These are phyloP conservation scores for Ceratocystis papillata DNA, from an alignment of 2,329 filamentous ascomycete genomes.

Conservation along the genomic window DNA sequence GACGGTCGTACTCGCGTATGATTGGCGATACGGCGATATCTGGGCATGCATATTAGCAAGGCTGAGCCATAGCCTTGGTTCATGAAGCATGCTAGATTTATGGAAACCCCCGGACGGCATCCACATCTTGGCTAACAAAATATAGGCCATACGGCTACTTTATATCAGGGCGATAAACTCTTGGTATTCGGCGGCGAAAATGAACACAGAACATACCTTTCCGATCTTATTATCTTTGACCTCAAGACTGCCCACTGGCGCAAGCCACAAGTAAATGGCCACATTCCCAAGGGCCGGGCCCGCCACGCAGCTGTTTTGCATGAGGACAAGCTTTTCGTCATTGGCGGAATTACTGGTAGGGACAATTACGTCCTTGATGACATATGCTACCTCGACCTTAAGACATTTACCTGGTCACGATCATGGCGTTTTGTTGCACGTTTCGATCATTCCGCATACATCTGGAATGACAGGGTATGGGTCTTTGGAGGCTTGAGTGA, in stretches of 20 bases:
- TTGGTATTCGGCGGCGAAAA: constrained; percentile 97
- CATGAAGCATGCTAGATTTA: background rate
- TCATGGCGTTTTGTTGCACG: constrained; percentile 91
- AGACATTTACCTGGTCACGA: constrained; percentile 95
- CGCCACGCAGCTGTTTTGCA: constrained; percentile 89
- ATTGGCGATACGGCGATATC: background rate
- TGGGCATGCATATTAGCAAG: constrained; percentile 13
- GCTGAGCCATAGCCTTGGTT: background rate
- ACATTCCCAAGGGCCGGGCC: constrained; percentile 77
- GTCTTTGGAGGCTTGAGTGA: constrained; percentile 90
- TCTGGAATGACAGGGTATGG: constrained; percentile 87
- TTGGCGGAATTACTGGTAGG: constrained; percentile 88
- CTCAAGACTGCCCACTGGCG: constrained; percentile 92
- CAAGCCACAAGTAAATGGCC: constrained; percentile 74
- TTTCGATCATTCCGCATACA: constrained; percentile 90
- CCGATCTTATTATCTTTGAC: constrained; percentile 92
- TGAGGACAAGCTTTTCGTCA: constrained; percentile 91
- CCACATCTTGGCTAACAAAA: constrained; percentile 9
- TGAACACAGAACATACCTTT: constrained; percentile 89
- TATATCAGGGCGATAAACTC: constrained; percentile 91
- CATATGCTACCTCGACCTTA: constrained; percentile 90
- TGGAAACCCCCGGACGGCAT: background rate
- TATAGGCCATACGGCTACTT: constrained; percentile 79
- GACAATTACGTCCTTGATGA: constrained; percentile 90
- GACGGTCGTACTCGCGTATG: background rate